These are phyloP conservation scores for Drosera capensis DNA, from an alignment of 148 eudicot species.

Conservation along the genomic window DNA sequence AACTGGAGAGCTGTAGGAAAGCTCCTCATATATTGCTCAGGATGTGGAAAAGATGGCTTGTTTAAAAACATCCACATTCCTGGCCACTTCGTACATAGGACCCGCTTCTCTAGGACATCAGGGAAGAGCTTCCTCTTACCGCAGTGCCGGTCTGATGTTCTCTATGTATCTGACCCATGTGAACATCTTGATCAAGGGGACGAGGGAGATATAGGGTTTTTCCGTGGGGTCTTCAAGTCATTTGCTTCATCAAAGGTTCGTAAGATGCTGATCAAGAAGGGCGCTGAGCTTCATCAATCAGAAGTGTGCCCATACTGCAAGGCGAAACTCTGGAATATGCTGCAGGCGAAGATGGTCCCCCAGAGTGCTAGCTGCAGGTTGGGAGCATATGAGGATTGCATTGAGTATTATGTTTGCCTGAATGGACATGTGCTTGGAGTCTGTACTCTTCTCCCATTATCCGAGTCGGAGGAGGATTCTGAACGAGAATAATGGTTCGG, in stretches of 20 bases:
- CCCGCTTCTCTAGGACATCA: conserved; percentile 82
- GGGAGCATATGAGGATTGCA: conserved; percentile 41
- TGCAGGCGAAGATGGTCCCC: conserved; percentile 43
- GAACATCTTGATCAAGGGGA: conserved; percentile 29
- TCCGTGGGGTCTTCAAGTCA: conserved; percentile 54
- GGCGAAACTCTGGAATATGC: conserved; percentile 83
- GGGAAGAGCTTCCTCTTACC: conserved; percentile 54
- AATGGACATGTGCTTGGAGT: conserved; percentile 77
- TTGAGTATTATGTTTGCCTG: conserved; percentile 65
- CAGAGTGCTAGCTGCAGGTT: conserved; percentile 52
- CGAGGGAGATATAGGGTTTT: conserved; percentile 53
- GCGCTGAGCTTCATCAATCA: conserved; percentile 39
- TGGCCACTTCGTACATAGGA: conserved; percentile 46
- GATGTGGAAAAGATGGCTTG: conserved; percentile 36
- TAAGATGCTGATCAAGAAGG: conserved; percentile 35
- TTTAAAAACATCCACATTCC: conserved; percentile 3
- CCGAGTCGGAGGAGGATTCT: conserved; percentile 76
- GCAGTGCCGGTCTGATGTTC: conserved; percentile 38
- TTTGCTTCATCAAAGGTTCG: conserved; percentile 51
- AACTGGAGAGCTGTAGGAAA: conserved; percentile 77
- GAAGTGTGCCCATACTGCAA: conserved; percentile 68
- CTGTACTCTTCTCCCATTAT: conserved; percentile 56
- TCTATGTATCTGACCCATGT: conserved; percentile 76
- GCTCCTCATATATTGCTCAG: conserved; percentile 59
- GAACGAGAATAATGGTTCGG: conserved; percentile 27